Percentiles rank a stretch among this genome's conserved stretches.
These are phyloP conservation scores for Cenchrus fungigraminus DNA, from an alignment of 176 grass and related monocot genomes.

Conservation along the genomic window DNA sequence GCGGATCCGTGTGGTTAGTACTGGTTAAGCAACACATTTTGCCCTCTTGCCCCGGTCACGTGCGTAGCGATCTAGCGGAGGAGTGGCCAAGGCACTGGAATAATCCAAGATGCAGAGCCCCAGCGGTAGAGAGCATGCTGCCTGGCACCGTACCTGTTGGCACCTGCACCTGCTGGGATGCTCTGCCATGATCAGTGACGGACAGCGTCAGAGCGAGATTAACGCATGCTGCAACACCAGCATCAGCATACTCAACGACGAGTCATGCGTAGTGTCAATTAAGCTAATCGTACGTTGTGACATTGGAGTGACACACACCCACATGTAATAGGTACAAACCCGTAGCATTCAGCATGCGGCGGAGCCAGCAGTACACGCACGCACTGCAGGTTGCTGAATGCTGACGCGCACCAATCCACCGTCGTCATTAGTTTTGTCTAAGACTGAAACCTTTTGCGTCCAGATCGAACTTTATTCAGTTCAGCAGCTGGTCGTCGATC, in stretches of 20 bases:
- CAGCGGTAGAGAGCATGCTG: background rate
- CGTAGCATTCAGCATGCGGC: too few relatives aligned
- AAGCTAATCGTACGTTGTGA: background rate
- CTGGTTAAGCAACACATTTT: background rate
- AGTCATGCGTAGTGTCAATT: background rate
- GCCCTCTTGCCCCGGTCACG: background rate
- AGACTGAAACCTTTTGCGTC: background rate
- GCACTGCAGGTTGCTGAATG: background rate
- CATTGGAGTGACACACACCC: background rate
- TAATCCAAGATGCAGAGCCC: background rate
- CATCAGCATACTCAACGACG: background rate
- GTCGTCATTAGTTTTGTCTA: background rate
- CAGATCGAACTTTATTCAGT: background rate
- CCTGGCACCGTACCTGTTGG: background rate
- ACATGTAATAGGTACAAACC: slow-evolving; percentile 13
- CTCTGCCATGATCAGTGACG: background rate
- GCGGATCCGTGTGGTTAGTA: slow-evolving; percentile 5
- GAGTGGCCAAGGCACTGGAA: background rate
- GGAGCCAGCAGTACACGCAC: background rate
- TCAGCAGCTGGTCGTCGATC: background rate
- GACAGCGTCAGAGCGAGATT: background rate
- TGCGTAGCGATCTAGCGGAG: background rate
- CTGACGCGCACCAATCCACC: background rate
- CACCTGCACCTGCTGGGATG: too few relatives aligned
- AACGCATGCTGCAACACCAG: background rate